These are phyloP conservation scores for Candolleomyces aberdarensis DNA, from an alignment of 768 basidiomycete genomes.

Conservation along the genomic window DNA sequence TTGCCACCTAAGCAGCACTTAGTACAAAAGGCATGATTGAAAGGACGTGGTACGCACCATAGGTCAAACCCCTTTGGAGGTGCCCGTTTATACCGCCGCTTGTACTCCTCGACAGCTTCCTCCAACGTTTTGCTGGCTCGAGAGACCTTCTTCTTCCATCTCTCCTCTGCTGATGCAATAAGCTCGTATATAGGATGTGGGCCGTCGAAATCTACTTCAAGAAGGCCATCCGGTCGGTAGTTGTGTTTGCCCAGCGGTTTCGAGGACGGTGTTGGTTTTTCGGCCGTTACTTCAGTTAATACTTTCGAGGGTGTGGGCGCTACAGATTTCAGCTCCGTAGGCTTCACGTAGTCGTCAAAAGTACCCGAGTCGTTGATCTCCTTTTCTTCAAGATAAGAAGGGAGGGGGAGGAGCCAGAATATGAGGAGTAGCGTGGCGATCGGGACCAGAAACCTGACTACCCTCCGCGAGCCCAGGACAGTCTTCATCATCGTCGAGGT, in stretches of 20 bases:
- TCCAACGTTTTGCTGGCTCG: conserved; percentile 73
- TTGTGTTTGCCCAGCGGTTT: conserved; percentile 25
- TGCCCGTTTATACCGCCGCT: conserved; percentile 64
- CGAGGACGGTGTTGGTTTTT: neutral
- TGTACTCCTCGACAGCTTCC: conserved; percentile 77
- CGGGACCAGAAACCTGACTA: neutral
- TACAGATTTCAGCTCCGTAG: no score
- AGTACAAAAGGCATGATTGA: neutral
- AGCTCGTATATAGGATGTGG: conserved; percentile 77
- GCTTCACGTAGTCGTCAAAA: no score
- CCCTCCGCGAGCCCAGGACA: neutral
- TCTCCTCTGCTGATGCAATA: conserved; percentile 65
- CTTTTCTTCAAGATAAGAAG: neutral
- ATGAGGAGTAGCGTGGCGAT: neutral
- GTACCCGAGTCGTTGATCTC: neutral
- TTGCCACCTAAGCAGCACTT: conserved; percentile 35
- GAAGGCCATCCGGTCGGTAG: conserved; percentile 35
- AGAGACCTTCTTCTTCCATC: conserved; percentile 55
- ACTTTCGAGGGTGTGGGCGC: no score
- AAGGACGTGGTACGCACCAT: conserved; percentile 54
- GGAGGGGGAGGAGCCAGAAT: neutral
- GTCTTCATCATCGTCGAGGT: neutral
- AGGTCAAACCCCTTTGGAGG: conserved; percentile 87
- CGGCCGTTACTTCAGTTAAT: neutral
- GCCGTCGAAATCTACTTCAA: conserved; percentile 38